phyloP scores from a whole-genome alignment of 2,329 filamentous ascomycete species.

The Macrophomina phaseolina region DNA sequence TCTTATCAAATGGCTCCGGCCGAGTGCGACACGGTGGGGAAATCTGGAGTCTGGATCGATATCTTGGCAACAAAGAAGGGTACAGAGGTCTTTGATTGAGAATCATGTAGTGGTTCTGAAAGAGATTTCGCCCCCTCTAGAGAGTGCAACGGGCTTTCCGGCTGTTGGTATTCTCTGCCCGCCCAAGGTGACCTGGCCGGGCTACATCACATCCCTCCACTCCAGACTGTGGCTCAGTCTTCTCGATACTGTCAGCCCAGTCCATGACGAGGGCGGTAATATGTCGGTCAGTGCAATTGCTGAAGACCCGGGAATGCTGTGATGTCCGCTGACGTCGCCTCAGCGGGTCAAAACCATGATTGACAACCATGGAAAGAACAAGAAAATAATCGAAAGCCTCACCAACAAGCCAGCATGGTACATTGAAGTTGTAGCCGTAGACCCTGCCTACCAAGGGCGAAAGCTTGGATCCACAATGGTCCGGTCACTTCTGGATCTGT shows the following conservation, averaged over 20 bases:
- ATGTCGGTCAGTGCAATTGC: background rate
- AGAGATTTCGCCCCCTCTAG: too few relatives aligned
- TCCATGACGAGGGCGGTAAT: background rate
- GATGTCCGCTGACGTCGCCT: background rate
- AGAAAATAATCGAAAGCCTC: background rate
- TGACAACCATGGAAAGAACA: background rate
- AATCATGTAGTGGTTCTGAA: background rate
- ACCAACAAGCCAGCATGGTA: background rate
- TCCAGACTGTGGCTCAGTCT: background rate
- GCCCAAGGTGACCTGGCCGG: background rate
- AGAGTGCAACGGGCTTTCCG: background rate
- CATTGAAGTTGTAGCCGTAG: background rate
- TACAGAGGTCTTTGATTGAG: background rate
- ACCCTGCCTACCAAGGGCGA: background rate
- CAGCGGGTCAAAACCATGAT: background rate
- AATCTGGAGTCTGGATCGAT: background rate
- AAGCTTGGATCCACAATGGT: background rate
- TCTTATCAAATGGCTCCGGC: conserved; percentile 1
- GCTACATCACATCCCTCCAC: background rate
- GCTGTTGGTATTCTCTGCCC: background rate
- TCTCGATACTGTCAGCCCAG: background rate
- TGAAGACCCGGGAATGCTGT: background rate
- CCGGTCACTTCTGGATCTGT: background rate
- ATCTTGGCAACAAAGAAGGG: background rate
- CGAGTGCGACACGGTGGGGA: background rate